Conservation (phyloP, 2,329 filamentous ascomycete species). For the Beauveria varroae region DNA sequence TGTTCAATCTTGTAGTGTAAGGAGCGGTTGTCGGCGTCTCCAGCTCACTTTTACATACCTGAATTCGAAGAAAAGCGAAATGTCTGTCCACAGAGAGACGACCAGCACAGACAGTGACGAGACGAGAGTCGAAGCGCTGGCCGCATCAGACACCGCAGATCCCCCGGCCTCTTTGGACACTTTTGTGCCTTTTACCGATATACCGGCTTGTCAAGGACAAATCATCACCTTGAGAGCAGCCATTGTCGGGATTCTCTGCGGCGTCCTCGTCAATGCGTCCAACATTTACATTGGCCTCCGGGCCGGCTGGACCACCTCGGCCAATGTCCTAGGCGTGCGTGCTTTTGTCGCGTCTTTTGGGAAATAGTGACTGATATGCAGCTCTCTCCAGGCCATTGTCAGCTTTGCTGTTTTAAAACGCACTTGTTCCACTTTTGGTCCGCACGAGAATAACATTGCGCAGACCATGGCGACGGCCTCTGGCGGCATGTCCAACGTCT, state of each 20-base stretch:
- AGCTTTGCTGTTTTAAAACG: constrained; percentile 5
- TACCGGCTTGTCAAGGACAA: not conserved
- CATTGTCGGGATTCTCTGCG: not conserved
- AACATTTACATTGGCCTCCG: constrained; percentile 9
- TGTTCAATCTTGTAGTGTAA: no score
- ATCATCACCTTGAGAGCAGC: not conserved
- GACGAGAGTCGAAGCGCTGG: not conserved
- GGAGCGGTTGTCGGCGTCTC: no score
- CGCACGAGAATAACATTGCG: constrained; percentile 13
- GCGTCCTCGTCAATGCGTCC: constrained; percentile 7
- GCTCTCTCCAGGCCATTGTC: not conserved
- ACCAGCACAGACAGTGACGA: not conserved
- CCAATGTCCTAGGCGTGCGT: not conserved
- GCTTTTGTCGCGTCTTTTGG: not conserved
- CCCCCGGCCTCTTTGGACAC: not conserved
- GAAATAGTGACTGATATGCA: no score
- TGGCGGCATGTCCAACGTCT: constrained; percentile 11
- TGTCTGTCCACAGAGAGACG: not conserved
- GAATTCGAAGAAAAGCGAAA: not conserved
- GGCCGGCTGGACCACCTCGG: constrained; percentile 5
- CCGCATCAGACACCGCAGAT: not conserved
- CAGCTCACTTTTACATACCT: no score
- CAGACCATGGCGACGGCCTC: constrained; percentile 10
- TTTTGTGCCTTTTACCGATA: not conserved
- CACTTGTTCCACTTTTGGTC: not conserved